A percentile compares a stretch with the other conserved stretches of the same genome.
Conservation (phyloP, 306 rosid genomes). For the Carpinus fangiana region DNA sequence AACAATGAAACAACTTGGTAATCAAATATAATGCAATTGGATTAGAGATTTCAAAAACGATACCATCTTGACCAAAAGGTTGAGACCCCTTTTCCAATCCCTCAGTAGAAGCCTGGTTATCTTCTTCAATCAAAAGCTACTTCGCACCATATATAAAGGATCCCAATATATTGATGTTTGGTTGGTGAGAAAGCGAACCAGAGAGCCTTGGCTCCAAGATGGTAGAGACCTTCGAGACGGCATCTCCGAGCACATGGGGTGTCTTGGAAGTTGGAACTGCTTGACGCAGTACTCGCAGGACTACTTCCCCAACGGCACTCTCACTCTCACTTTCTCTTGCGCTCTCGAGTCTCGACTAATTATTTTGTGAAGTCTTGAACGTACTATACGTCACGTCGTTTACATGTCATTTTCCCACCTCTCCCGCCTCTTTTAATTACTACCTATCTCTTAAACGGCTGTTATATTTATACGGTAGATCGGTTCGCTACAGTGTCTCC, state of each 20-base stretch:
- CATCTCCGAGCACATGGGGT: slow-evolving; percentile 66
- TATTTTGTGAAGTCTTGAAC: not conserved
- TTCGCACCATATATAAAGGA: not conserved
- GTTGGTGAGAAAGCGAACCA: not conserved
- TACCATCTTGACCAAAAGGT: slow-evolving; percentile 59
- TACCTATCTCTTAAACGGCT: not conserved
- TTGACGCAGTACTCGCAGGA: slow-evolving; percentile 81
- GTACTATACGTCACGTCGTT: not conserved
- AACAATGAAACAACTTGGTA: not conserved
- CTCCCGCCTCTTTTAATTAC: not conserved
- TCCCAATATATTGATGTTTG: not conserved
- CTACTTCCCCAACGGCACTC: slow-evolving; percentile 55
- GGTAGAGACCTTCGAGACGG: slow-evolving; percentile 62
- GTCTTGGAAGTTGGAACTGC: slow-evolving; percentile 76
- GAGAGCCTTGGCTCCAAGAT: slow-evolving; percentile 68
- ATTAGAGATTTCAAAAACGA: not conserved
- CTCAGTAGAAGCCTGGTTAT: too few relatives aligned
- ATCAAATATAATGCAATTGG: slow-evolving; percentile 9
- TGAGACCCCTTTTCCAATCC: too few relatives aligned
- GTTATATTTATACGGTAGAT: not conserved
- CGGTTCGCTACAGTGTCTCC: not conserved
- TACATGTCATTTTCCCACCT: not conserved
- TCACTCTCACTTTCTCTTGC: slow-evolving; percentile 6
- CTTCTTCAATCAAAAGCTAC: slow-evolving; percentile 23
- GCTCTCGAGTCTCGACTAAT: not conserved